Base-by-base conservation (phyloP, 257 asterid genomes). In the Fraxinus americana region DNA sequence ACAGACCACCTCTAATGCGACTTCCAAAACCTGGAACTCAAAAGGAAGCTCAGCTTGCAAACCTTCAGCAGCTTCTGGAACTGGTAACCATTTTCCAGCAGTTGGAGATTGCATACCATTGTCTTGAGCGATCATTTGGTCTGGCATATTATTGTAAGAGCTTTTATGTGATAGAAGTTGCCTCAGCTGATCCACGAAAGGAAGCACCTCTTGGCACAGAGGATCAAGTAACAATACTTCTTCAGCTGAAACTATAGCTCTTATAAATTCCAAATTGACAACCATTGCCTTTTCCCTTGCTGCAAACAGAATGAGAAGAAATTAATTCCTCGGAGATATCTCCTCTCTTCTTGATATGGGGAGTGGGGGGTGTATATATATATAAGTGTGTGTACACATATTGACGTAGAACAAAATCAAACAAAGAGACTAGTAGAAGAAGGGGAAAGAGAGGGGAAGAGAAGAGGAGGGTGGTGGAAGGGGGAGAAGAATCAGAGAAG, bases 221-320 rank as follows among this genome's bases (percentile, higher is more conserved):
- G 99, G 99, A 81, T 96, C 97, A 65, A 96, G 98, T 82, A 96
- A 83, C 86, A 93, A 78, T 39, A 96, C 96, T 85, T 93, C 98
- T 79, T 96, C 98, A 1, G 98, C 97, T 17, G 97, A 91, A 83
- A 96, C 86, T 75, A 96, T 90, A 65, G 97, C 99, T 85, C 98
- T 89, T 85, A 92, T 89, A 72, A 86, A 90, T 86, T 96, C 99
- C 87, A 96, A 88, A 88, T 96, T 96, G 48, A 96, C 97, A 78
- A 96, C 91, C 97, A 96, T 91, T 77, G 99, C 98, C 79, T 91
- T 96, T 78, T 96, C 99, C 87, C 99, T 92, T 57, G 99, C 99
- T 93, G 92, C 82, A 86, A 67, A 67, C 13, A 5, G 48, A 54
- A 71, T 70, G 19, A 70, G 69, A 50, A 48, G 23, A 27, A 72